Evolutionary conservation across 805 yeast species (phyloP).

Genomic region (Debaryomyces maramus): DNA sequence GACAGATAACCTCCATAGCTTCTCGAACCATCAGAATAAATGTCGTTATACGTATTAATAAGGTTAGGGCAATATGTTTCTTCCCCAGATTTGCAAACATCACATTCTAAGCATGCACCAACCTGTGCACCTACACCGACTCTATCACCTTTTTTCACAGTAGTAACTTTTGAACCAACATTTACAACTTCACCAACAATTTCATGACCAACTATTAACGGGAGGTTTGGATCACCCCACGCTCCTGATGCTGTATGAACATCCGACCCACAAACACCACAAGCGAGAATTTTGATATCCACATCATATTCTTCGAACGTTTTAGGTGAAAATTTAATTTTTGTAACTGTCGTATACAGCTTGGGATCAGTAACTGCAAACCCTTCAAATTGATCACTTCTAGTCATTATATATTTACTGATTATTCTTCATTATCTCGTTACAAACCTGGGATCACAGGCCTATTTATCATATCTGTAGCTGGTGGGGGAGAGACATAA

Average conservation of each 20-base stretch:
- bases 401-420: neutral
- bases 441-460: too few species aligned
- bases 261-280: slow-evolving; percentile 22
- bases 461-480: too few species aligned
- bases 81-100: slow-evolving; percentile 5
- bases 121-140: slow-evolving; percentile 37
- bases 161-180: slow-evolving; percentile 34
- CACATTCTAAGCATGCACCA: slow-evolving; percentile 8
- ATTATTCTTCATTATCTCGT: neutral
- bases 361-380: slow-evolving; percentile 32
- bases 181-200: slow-evolving; percentile 20
- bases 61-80: slow-evolving; percentile 32
- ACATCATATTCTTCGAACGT: slow-evolving; percentile 28
- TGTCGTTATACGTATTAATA: slow-evolving; percentile 35
- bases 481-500: too few species aligned
- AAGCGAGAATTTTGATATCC: slow-evolving; percentile 7
- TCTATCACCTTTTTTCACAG: slow-evolving; percentile 43
- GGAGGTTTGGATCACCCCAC: slow-evolving; percentile 17
- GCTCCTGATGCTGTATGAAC: slow-evolving; percentile 14
- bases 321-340: slow-evolving; percentile 32
- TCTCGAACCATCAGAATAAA: slow-evolving; percentile 21
- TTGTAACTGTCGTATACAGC: slow-evolving; percentile 32
- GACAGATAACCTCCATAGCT: slow-evolving; percentile 53
- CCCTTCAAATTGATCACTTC: slow-evolving; percentile 25
- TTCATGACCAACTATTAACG: slow-evolving; percentile 25